These are phyloP conservation scores for Saururus chinensis DNA, from an alignment of 164 flowering plant species.

Conservation along the genomic window DNA sequence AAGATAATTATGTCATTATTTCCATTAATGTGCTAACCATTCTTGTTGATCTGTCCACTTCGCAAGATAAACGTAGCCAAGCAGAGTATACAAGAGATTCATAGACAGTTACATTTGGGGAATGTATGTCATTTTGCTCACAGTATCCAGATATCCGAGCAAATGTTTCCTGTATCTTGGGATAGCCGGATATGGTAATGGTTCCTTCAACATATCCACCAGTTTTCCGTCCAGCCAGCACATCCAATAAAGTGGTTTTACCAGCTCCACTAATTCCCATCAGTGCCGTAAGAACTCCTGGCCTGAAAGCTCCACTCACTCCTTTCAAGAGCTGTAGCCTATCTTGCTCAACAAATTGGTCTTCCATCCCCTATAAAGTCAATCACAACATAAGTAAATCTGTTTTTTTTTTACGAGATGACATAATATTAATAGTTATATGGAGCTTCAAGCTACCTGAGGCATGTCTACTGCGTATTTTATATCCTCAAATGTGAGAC, in stretches of 20 bases:
- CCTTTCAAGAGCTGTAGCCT: constrained; percentile 32
- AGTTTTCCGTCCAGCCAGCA: constrained; percentile 44
- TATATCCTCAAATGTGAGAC: constrained; percentile 30
- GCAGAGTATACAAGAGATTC: constrained; percentile 50
- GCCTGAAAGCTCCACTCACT: constrained; percentile 42
- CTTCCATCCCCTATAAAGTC: constrained; percentile 50
- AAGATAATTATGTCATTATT: no score
- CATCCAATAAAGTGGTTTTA: constrained; percentile 54
- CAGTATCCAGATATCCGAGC: constrained; percentile 48
- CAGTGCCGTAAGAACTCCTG: no score
- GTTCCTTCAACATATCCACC: constrained; percentile 39
- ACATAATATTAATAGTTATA: neutral
- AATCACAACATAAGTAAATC: neutral
- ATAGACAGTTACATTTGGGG: constrained; percentile 44
- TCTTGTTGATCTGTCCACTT: constrained; percentile 25
- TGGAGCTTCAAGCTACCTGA: constrained; percentile 13
- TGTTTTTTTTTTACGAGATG: neutral
- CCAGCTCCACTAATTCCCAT: constrained; percentile 66
- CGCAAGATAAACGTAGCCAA: constrained; percentile 44
- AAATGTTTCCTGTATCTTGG: constrained; percentile 45
- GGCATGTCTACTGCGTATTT: constrained; percentile 49
- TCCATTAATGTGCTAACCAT: constrained; percentile 17
- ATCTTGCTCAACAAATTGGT: constrained; percentile 24
- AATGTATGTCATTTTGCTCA: constrained; percentile 48
- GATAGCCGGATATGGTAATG: constrained; percentile 38